Conservation (phyloP, 1,139 yeast species). For the Zygosaccharomyces pseudobailii region DNA sequence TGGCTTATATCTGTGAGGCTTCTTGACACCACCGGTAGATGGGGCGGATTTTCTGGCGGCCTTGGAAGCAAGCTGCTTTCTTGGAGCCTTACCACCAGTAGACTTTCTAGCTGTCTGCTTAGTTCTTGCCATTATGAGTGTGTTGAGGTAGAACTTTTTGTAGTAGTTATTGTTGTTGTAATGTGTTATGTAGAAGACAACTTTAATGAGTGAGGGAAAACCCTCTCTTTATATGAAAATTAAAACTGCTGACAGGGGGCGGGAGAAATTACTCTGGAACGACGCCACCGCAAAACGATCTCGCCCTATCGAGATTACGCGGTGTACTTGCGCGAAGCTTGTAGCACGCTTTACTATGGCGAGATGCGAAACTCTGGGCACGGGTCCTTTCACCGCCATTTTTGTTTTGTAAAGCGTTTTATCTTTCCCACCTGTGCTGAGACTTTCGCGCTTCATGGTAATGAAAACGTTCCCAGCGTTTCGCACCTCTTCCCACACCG, state of each 20-base stretch:
- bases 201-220: background rate
- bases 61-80: slow-evolving; percentile 98
- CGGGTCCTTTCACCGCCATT: background rate
- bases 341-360: slow-evolving; percentile 9
- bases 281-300: slow-evolving; percentile 8
- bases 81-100: slow-evolving; percentile 99
- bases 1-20: slow-evolving; percentile 99
- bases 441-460: slow-evolving; percentile 9
- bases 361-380: slow-evolving; percentile 8
- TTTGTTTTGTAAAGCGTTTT: background rate
- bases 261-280: background rate
- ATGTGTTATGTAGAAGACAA: background rate
- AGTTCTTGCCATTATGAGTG: slow-evolving; percentile 81
- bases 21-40: slow-evolving; percentile 98
- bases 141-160: slow-evolving; percentile 1
- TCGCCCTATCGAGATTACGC: slow-evolving; percentile 6
- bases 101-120: slow-evolving; percentile 99
- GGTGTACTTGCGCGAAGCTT: slow-evolving; percentile 8
- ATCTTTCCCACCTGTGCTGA: slow-evolving; percentile 6
- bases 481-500: slow-evolving; percentile 10
- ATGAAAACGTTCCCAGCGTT: slow-evolving; percentile 11
- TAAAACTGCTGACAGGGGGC: background rate
- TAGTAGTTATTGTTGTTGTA: background rate
- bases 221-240: background rate
- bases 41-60: slow-evolving; percentile 99